A percentile compares a stretch with the other conserved stretches of the same genome.
Conservation (phyloP, 805 yeast genomes). For the Candida pseudoglaebosa region DNA sequence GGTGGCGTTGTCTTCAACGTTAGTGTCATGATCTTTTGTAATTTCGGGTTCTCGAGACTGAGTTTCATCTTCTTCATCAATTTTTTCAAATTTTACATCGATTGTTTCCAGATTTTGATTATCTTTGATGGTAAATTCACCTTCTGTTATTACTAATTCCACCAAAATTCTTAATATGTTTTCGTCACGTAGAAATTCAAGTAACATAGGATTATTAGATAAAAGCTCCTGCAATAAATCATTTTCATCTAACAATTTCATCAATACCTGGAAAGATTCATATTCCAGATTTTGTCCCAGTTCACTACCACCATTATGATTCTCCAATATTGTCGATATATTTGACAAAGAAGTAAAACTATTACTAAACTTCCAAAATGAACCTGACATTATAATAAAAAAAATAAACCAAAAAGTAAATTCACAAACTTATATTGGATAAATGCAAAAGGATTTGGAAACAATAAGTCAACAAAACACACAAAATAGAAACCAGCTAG, state of each 20-base stretch:
- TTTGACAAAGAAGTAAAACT: slow-evolving; percentile 43
- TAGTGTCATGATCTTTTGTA: slow-evolving; percentile 1
- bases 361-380: slow-evolving; percentile 46
- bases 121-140: slow-evolving; percentile 13
- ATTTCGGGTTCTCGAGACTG: slow-evolving; percentile 3
- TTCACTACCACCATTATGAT: slow-evolving; percentile 21
- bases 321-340: slow-evolving; percentile 36
- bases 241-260: slow-evolving; percentile 38
- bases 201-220: slow-evolving; percentile 37
- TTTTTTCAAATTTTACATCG: slow-evolving; percentile 3
- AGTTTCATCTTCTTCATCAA: slow-evolving; percentile 4
- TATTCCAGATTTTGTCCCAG: slow-evolving; percentile 14
- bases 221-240: slow-evolving; percentile 41
- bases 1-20: slow-evolving; percentile 1
- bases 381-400: slow-evolving; percentile 34
- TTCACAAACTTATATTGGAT: background rate
- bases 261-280: slow-evolving; percentile 22
- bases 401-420: slow-evolving; percentile 2
- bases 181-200: slow-evolving; percentile 40
- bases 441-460: too few species aligned
- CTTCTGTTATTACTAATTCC: slow-evolving; percentile 35
- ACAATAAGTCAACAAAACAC: too few species aligned
- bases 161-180: slow-evolving; percentile 32
- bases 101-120: slow-evolving; percentile 4
- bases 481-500: too few species aligned